These are phyloP conservation scores for Penstemon newberryi DNA, from an alignment of 257 asterid genomes.

Conservation along the genomic window DNA sequence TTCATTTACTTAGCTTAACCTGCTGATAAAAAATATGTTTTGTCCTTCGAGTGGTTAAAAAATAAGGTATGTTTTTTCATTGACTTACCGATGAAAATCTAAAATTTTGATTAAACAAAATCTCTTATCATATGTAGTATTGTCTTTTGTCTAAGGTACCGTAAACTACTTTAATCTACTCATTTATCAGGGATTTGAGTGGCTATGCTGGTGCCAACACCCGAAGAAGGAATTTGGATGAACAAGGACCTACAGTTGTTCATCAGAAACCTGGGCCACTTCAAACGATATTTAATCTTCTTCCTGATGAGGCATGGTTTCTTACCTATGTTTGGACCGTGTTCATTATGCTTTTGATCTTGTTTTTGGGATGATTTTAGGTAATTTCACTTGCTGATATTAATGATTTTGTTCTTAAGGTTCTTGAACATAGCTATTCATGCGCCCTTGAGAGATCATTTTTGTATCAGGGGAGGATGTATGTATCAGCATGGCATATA, in stretches of 20 bases:
- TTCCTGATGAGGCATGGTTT: constrained; percentile 60
- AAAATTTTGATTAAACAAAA: too few relatives aligned
- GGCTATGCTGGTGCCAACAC: constrained; percentile 56
- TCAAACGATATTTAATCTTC: constrained; percentile 67
- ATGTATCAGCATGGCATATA: constrained; percentile 81
- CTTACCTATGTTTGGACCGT: constrained; percentile 17
- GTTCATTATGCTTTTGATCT: constrained; percentile 23
- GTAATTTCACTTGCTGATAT: constrained; percentile 34
- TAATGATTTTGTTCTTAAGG: constrained; percentile 36
- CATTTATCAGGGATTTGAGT: constrained; percentile 56
- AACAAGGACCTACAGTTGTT: constrained; percentile 64
- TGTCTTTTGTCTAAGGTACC: constrained; percentile 13
- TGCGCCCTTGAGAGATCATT: constrained; percentile 96
- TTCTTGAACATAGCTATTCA: constrained; percentile 77
- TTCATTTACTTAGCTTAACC: constrained; percentile 13
- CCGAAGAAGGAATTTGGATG: constrained; percentile 49
- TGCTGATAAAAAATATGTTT: background rate
- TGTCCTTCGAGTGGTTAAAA: background rate
- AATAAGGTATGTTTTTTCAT: background rate
- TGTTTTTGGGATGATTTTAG: constrained; percentile 20
- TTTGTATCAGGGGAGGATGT: constrained; percentile 90
- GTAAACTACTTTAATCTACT: constrained; percentile 19
- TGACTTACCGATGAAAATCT: background rate
- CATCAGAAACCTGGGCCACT: constrained; percentile 86
- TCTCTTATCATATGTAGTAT: background rate